Conservation (phyloP, 2,329 filamentous ascomycete species). For the Fusarium globosum region DNA sequence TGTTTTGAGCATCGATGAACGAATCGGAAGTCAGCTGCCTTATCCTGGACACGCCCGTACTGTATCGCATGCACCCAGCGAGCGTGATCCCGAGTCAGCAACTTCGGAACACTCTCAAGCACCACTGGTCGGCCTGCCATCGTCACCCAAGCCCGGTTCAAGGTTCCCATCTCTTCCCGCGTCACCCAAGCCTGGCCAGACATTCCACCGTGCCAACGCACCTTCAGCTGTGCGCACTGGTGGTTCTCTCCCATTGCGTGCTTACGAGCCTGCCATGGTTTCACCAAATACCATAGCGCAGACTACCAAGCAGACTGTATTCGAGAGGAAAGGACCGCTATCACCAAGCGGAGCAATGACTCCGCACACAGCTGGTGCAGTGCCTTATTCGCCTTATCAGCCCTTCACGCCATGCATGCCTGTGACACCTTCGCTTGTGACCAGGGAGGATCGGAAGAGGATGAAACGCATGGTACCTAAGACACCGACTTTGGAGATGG, state of each 20-base stretch:
- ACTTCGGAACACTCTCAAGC: constrained; percentile 62
- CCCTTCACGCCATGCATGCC: constrained; percentile 81
- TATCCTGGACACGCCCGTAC: constrained; percentile 51
- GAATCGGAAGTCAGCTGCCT: constrained; percentile 57
- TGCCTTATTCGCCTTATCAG: constrained; percentile 83
- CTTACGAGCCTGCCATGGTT: constrained; percentile 67
- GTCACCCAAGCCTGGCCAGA: constrained; percentile 63
- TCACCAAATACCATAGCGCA: constrained; percentile 61
- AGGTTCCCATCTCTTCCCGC: constrained; percentile 55
- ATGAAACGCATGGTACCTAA: constrained; percentile 73
- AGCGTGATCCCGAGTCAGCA: constrained; percentile 63
- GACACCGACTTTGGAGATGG: constrained; percentile 72
- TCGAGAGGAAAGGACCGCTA: constrained; percentile 66
- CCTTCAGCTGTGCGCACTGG: constrained; percentile 67
- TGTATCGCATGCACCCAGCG: constrained; percentile 53
- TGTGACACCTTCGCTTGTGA: constrained; percentile 80
- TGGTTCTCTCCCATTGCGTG: constrained; percentile 68
- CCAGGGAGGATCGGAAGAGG: constrained; percentile 75
- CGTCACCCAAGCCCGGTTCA: constrained; percentile 53
- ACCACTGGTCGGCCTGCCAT: constrained; percentile 63
- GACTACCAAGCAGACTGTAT: constrained; percentile 72
- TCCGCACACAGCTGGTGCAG: constrained; percentile 69
- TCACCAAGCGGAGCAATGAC: constrained; percentile 69
- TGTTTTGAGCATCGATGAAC: constrained; percentile 65
- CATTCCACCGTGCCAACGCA: constrained; percentile 62